A percentile compares a stretch with the other conserved stretches of the same genome.
Conservation (phyloP, 2,329 filamentous ascomycete species). For the Venturia nashicola region DNA sequence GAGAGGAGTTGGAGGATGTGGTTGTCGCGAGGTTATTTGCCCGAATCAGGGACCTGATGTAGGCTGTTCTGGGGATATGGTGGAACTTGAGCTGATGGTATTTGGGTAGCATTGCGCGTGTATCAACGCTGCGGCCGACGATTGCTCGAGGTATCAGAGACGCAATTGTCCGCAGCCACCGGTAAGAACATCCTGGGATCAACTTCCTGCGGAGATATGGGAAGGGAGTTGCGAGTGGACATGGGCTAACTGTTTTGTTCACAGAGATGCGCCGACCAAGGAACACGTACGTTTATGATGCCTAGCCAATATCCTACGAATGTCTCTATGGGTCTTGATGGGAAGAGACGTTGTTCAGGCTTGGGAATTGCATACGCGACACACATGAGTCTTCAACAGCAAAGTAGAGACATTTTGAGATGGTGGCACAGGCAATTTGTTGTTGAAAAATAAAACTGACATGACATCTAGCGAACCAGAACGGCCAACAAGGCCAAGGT, state of each 20-base stretch:
- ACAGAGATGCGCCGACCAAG: background rate
- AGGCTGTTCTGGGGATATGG: background rate
- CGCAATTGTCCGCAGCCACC: conserved; percentile 2
- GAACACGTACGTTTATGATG: background rate
- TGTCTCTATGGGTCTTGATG: background rate
- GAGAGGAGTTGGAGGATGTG: background rate
- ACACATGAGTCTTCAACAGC: background rate
- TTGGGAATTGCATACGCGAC: background rate
- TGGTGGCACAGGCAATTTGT: background rate
- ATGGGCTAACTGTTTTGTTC: background rate
- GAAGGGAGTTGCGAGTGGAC: no score
- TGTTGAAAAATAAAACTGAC: background rate
- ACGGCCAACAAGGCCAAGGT: background rate
- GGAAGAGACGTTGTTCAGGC: background rate
- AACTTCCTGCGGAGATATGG: background rate
- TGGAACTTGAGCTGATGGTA: background rate
- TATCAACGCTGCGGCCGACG: conserved; percentile 5
- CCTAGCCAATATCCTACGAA: background rate
- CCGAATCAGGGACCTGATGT: conserved; percentile 8
- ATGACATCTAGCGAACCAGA: background rate
- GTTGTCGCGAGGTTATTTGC: conserved; percentile 7
- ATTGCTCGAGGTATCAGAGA: conserved; percentile 2
- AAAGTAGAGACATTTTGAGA: background rate
- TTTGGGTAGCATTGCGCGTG: conserved; percentile 7
- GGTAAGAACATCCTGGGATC: background rate